These are phyloP conservation scores for Monilinia fructigena DNA, from an alignment of 2,329 filamentous ascomycete species.

Conservation along the genomic window DNA sequence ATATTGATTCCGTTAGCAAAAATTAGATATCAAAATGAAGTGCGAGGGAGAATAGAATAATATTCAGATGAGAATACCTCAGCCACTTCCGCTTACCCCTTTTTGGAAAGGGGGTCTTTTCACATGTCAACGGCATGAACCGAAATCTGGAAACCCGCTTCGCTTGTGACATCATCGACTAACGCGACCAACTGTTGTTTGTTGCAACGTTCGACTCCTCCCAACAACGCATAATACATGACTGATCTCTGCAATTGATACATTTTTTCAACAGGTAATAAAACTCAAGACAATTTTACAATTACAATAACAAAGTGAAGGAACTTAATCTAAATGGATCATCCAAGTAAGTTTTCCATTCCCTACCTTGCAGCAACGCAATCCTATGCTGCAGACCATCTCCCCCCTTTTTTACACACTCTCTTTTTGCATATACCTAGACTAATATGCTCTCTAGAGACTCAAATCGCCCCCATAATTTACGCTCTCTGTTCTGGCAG, in stretches of 20 bases:
- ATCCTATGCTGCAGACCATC: background rate
- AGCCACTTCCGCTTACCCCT: background rate
- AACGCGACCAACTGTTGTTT: background rate
- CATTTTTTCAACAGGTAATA: background rate
- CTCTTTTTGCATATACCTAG: background rate
- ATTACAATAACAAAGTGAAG: background rate
- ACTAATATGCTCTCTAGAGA: constrained; percentile 39
- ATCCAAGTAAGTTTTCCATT: constrained; percentile 43
- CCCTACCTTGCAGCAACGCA: background rate
- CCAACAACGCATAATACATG: background rate
- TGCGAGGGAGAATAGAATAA: background rate
- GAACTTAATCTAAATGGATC: constrained; percentile 41
- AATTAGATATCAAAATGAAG: background rate
- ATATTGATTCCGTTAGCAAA: background rate
- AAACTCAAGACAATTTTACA: background rate
- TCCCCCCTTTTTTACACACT: background rate
- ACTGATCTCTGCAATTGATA: background rate
- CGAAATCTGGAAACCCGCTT: constrained; percentile 16
- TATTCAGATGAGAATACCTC: background rate
- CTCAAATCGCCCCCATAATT: constrained; percentile 67
- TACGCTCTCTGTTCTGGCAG: constrained; percentile 65
- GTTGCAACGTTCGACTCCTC: background rate
- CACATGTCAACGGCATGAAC: constrained; percentile 17
- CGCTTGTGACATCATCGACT: constrained; percentile 16
- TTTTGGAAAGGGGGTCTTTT: constrained; percentile 2